Evolutionary conservation across 768 basidiomycete species (phyloP).

Genomic region (Mycena rebaudengoi): DNA sequence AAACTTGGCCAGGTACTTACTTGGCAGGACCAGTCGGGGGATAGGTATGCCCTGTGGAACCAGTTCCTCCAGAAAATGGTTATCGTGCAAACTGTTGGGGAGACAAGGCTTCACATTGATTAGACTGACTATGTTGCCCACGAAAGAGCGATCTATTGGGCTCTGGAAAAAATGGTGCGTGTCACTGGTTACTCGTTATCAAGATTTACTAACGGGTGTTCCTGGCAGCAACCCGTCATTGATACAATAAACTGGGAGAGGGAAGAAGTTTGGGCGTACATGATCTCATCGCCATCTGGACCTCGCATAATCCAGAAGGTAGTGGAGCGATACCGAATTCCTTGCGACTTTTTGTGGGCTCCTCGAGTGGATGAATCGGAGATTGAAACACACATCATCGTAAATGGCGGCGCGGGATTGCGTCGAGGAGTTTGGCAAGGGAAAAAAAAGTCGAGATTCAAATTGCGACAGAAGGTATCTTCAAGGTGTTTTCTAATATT

Average conservation of each 20-base stretch:
- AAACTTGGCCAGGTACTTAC: neutral
- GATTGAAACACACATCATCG: neutral
- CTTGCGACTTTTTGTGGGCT: slow-evolving; percentile 16
- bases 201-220: too few species aligned
- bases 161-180: slow-evolving; percentile 16
- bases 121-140: neutral
- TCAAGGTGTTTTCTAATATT: too few species aligned
- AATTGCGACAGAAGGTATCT: too few species aligned
- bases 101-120: neutral
- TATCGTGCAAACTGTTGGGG: neutral
- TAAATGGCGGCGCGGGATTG: neutral
- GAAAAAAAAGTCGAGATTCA: neutral
- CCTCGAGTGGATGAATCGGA: slow-evolving; percentile 11
- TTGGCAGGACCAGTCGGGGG: neutral
- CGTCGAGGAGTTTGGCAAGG: slow-evolving; percentile 14
- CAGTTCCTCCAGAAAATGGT: neutral
- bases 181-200: neutral
- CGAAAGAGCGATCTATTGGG: neutral
- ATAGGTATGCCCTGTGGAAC: slow-evolving; percentile 6
- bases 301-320: slow-evolving; percentile 16
- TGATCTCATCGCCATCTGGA: neutral
- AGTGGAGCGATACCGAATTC: neutral
- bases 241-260: slow-evolving; percentile 13
- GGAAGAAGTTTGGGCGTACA: neutral
- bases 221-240: slow-evolving; percentile 1